Evolutionary conservation across 441 rosid genomes (phyloP).

Genomic region (Omphalea diandra): DNA sequence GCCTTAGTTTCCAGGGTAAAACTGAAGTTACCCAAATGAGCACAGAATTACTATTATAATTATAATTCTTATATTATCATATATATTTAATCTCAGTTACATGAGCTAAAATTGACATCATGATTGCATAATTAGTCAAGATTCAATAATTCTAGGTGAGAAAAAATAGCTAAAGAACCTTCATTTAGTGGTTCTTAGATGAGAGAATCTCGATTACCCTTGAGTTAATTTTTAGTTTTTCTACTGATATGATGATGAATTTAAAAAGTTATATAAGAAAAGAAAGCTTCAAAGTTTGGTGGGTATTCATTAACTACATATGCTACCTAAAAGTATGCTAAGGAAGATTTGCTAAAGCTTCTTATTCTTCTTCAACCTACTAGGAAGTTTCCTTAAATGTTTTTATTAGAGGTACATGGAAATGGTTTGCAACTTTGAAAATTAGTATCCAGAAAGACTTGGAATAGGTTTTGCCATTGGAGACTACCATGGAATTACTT

Average conservation of each 20-base stretch:
- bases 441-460: conserved; percentile 10
- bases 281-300: neutral
- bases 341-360: conserved; percentile 1
- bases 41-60: too few species aligned
- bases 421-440: conserved; percentile 13
- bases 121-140: neutral
- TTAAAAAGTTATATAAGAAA: neutral
- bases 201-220: neutral
- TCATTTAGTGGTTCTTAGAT: neutral
- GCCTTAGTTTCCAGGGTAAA: neutral
- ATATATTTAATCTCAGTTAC: too few species aligned
- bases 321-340: neutral
- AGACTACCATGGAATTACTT: neutral
- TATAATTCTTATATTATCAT: too few species aligned
- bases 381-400: conserved; percentile 41
- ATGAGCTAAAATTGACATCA: neutral
- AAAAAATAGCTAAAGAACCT: neutral
- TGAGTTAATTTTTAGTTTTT: neutral
- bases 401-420: conserved; percentile 28
- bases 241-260: neutral
- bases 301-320: neutral
- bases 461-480: neutral
- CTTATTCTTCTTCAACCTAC: conserved; percentile 4
- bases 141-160: neutral
- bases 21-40: neutral